Conservation (phyloP, 257 asterid genomes). For the Thymus quinquecostatus region DNA sequence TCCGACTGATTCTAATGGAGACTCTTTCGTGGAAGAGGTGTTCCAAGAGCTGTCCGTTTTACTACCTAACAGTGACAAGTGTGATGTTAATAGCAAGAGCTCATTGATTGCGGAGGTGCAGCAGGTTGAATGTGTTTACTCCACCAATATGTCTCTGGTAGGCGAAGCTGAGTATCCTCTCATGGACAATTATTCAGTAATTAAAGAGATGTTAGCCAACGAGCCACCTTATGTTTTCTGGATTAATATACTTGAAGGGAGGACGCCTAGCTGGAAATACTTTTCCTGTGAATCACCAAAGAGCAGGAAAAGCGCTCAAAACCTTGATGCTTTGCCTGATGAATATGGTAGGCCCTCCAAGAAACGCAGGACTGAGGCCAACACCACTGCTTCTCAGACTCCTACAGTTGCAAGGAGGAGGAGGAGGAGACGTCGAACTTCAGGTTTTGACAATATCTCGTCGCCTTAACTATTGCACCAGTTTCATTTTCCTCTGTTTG, state of each 20-base stretch:
- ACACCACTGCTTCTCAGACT: constrained; percentile 1
- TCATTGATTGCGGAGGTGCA: constrained; percentile 40
- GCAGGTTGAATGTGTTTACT: constrained; percentile 44
- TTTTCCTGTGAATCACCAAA: constrained; percentile 37
- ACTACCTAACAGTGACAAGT: constrained; percentile 41
- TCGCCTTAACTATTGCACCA: background rate
- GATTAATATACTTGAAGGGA: constrained; percentile 51
- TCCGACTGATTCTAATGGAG: constrained; percentile 30
- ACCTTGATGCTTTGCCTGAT: constrained; percentile 17
- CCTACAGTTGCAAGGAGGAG: background rate
- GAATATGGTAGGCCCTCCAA: constrained; percentile 27
- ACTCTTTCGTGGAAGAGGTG: constrained; percentile 53
- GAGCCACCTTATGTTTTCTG: constrained; percentile 50
- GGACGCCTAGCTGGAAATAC: constrained; percentile 53
- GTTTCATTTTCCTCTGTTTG: background rate
- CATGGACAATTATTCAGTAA: constrained; percentile 33
- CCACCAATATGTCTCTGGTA: constrained; percentile 38
- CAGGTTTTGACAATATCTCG: constrained; percentile 28
- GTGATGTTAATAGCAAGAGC: constrained; percentile 3
- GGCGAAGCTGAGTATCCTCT: constrained; percentile 52
- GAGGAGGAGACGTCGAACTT: background rate
- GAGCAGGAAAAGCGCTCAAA: constrained; percentile 35
- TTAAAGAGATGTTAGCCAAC: constrained; percentile 37
- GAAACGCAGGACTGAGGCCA: constrained; percentile 34
- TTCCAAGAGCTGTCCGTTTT: constrained; percentile 45